Conservation (phyloP, 2,329 filamentous ascomycete species). For the Aspergillus caelatus region DNA sequence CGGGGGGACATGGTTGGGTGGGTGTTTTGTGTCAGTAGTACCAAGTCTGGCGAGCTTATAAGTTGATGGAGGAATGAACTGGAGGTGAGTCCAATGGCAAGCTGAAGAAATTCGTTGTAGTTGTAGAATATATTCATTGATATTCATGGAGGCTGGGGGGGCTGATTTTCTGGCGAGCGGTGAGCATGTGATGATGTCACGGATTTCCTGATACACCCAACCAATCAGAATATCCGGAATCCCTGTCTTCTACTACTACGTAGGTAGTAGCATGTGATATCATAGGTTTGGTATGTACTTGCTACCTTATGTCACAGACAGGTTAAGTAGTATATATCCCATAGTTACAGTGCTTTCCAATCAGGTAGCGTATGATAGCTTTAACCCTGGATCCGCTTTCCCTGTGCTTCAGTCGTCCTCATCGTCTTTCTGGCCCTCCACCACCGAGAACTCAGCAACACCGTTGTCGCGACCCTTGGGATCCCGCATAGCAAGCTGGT, state of each 20-base stretch:
- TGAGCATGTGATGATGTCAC: constrained; percentile 43
- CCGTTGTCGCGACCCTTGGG: constrained; percentile 51
- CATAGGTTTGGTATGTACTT: no score
- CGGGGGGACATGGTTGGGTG: constrained; percentile 20
- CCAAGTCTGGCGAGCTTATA: background rate
- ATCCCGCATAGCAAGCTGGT: constrained; percentile 62
- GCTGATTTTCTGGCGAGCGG: constrained; percentile 26
- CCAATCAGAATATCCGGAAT: background rate
- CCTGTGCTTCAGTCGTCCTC: constrained; percentile 29
- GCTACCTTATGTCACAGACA: background rate
- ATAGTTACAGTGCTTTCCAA: background rate
- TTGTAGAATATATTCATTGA: no score
- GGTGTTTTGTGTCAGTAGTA: background rate
- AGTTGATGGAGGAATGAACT: background rate
- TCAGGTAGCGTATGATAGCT: background rate
- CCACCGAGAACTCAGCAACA: constrained; percentile 51
- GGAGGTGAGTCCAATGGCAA: background rate
- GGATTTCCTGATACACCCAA: background rate
- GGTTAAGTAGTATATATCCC: constrained; percentile 7
- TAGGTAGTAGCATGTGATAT: no score
- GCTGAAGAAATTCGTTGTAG: background rate
- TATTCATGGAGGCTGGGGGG: constrained; percentile 13
- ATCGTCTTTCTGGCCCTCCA: constrained; percentile 36
- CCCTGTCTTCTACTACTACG: no score
- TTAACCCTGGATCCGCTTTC: background rate